Percentiles rank a stretch among this genome's conserved stretches.
phyloP scores from a whole-genome alignment of 169 alveolate genomes.

The Cryptosporidium muris region DNA sequence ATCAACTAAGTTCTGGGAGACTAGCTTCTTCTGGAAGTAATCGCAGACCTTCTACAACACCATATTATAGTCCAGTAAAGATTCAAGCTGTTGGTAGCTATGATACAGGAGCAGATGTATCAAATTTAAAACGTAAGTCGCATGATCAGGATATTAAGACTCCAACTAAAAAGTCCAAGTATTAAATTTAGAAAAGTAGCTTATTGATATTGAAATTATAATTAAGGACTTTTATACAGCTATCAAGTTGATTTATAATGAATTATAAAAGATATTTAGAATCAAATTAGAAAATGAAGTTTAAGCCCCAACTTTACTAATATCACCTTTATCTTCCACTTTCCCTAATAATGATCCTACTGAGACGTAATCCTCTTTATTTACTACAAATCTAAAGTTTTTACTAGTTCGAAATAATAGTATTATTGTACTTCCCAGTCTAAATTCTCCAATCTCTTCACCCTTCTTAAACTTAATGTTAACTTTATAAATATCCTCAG shows the following conservation, averaged over 20 bases:
- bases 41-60: constrained; percentile 32
- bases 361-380: constrained; percentile 76
- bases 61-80: constrained; percentile 63
- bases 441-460: constrained; percentile 87
- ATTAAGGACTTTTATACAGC: neutral
- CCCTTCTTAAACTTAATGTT: constrained; percentile 79
- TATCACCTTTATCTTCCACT: neutral
- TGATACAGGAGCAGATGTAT: constrained; percentile 40
- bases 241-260: no score
- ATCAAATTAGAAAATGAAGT: no score
- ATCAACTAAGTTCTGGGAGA: constrained; percentile 77
- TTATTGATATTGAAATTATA: neutral
- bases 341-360: constrained; percentile 72
- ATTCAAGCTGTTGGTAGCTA: constrained; percentile 55
- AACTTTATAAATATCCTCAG: constrained; percentile 17
- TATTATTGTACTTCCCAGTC: constrained; percentile 87
- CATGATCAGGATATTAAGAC: constrained; percentile 16
- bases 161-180: constrained; percentile 32
- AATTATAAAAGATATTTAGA: no score
- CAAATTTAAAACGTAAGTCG: constrained; percentile 37
- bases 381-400: constrained; percentile 77
- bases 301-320: no score
- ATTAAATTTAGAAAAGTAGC: neutral
- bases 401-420: constrained; percentile 85
- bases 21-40: constrained; percentile 55